Conservation (phyloP, 306 rosid species). For the Fagus sylvatica region DNA sequence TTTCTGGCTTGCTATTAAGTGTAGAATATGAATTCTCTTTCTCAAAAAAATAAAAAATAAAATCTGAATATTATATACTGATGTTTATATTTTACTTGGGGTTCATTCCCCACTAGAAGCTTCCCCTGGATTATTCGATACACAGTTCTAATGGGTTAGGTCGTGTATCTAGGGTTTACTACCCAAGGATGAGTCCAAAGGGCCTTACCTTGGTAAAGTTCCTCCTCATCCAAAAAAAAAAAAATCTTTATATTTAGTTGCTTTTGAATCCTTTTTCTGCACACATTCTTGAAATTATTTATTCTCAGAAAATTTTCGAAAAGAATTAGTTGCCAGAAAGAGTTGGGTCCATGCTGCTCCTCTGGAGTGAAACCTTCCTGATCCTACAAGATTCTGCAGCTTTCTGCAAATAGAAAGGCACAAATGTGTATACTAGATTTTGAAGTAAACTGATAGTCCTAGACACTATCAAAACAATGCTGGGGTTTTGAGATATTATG, state of each 20-base stretch:
- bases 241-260: neutral
- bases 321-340: neutral
- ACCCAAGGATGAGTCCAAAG: too few species aligned
- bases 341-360: neutral
- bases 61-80: neutral
- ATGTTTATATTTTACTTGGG: too few species aligned
- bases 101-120: too few species aligned
- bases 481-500: neutral
- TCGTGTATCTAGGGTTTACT: too few species aligned
- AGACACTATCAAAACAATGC: neutral
- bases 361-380: neutral
- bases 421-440: neutral
- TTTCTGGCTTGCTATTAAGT: neutral
- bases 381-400: neutral
- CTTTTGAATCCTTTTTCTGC: neutral
- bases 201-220: too few species aligned
- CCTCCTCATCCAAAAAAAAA: neutral
- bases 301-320: neutral
- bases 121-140: too few species aligned
- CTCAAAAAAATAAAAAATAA: neutral
- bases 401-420: neutral
- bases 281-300: neutral
- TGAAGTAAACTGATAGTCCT: neutral
- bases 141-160: too few species aligned
- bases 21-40: neutral